Evolutionary conservation across 257 asterid genomes (phyloP), one percentile per base, ranked within the genome.

Genomic region (Solanum peruvianum): DNA sequence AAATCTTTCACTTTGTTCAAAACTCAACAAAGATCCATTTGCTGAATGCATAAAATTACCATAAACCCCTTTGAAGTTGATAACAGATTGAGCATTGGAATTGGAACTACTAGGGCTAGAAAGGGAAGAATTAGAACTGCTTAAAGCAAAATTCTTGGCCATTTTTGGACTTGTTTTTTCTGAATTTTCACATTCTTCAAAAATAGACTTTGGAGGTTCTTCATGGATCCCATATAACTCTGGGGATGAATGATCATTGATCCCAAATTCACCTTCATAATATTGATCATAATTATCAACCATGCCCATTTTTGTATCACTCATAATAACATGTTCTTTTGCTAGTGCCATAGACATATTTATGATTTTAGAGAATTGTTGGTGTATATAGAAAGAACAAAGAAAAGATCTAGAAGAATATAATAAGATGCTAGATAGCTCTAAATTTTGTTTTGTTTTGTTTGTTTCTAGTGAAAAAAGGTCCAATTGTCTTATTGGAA

Each of bases 61-160:
- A 77, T 77, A 93, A 2, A 91, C 96, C 39, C 92, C 89, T 76
- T 90, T 91, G 91, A 93, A 94, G 83, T 64, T 92, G 21, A 94
- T 92, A 29, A 93, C 92, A 27, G 98, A 93, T 88, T 93, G 76
- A 4, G 93, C 95, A 39, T 92, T 94, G 39, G 98, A 96, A 83
- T 93, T 94, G 5, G 95, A 89, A 92, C 99, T 96, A 91, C 95
- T 91, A 11, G 97, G 98, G 56, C 98, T 96, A 2, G 99, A 95
- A 2, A 92, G 94, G 1, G 98, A 88, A 10, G 98, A 93, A 37
- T 72, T 72, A 37, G 94, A 91, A 72, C 92, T 91, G 90, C 93
- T 92, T 82, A 88, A 21, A 5, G 89, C 82, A 89, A 91, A 86
- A 49, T 89, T 93, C 92, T 91, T 95, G 73, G 88, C 82, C 1